Base-by-base conservation (phyloP, 495 filamentous ascomycete species). In the Aspergillus wentii region DNA sequence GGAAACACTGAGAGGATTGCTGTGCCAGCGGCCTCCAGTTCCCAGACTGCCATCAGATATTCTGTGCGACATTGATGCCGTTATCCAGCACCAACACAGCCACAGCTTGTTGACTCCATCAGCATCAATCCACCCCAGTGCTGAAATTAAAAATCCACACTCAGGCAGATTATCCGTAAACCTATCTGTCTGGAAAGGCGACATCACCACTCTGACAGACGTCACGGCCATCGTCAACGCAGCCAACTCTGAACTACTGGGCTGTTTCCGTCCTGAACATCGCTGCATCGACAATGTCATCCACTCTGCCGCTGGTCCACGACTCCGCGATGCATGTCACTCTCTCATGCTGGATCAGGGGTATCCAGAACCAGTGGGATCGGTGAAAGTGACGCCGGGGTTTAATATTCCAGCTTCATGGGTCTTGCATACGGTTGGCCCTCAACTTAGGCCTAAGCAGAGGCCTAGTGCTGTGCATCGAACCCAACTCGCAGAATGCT, bases 211-310 rank as follows among this genome's bases (percentile, higher is more conserved):
- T 7, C 22, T 57, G 8, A 42, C 46, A 8, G 39, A 46, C 17
- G 30, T 53, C 17, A 57, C 53, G 1, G 53, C 46, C 17, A 57
- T 57, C 22, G 49, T 52, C 22, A 57, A 57, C 25, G 53, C 53
- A 2, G 49, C 53, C 6, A 57, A 57, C 15, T 25, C 46, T 14
- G 19, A 43, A 10, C 43, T 52, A 0, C 37, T 48, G 17, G 53
- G 53, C 3, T 57, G 53, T 17, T 57, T 52, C 41, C 41, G 22
- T 5, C 53, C 53, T 6, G 32, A 40, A 3, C 53, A 57, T 17
- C 49, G 41, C n/a, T 57, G 53, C 34, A 57, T 57, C 29, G 53
- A 57, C 31, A 57, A 53, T 43, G 44, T 53, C 16, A 57, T 57
- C 23, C 53, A 57, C 32, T 42, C 49, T 1, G 41, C 44, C 17